Evolutionary conservation across 129 eudicot genomes (phyloP).

Genomic region (Scalesia atractyloides): DNA sequence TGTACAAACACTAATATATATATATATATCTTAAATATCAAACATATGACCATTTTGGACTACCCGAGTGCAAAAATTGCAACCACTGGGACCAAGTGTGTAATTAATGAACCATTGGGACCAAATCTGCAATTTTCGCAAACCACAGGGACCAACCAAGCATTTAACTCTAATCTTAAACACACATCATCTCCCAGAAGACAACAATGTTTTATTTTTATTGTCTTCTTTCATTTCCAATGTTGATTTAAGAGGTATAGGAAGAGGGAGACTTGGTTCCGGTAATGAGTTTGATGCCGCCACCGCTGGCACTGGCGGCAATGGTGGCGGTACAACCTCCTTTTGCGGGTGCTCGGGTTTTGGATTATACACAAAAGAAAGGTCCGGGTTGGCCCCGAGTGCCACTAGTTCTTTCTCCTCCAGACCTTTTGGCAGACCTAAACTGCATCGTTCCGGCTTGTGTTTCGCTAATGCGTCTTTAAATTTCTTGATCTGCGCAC

Average conservation of each 20-base stretch:
- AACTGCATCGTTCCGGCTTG: slow-evolving; percentile 54
- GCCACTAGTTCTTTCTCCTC: slow-evolving; percentile 79
- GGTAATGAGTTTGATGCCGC: background rate
- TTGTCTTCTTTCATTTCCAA: slow-evolving; percentile 16
- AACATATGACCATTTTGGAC: slow-evolving; percentile 14
- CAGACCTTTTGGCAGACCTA: slow-evolving; percentile 65
- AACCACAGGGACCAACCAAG: too few species aligned
- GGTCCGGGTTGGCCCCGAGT: slow-evolving; percentile 60
- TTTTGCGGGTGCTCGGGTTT: slow-evolving; percentile 39
- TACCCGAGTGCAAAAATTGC: too few species aligned
- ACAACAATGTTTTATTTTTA: slow-evolving; percentile 39
- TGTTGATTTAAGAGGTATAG: slow-evolving; percentile 29
- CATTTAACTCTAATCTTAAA: too few species aligned
- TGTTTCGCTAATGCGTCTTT: slow-evolving; percentile 67
- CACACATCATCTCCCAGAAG: slow-evolving; percentile 46
- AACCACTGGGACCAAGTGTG: too few species aligned
- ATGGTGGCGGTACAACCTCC: slow-evolving; percentile 23
- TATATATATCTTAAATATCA: too few species aligned
- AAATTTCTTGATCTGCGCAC: slow-evolving; percentile 65
- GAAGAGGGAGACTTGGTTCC: slow-evolving; percentile 32
- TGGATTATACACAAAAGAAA: slow-evolving; percentile 48
- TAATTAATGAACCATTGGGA: too few species aligned
- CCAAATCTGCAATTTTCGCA: too few species aligned
- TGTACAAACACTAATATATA: slow-evolving; percentile 34
- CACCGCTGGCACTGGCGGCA: background rate